Base-by-base conservation (phyloP, 176 grass and related monocot species). In the Elaeis guineensis region DNA sequence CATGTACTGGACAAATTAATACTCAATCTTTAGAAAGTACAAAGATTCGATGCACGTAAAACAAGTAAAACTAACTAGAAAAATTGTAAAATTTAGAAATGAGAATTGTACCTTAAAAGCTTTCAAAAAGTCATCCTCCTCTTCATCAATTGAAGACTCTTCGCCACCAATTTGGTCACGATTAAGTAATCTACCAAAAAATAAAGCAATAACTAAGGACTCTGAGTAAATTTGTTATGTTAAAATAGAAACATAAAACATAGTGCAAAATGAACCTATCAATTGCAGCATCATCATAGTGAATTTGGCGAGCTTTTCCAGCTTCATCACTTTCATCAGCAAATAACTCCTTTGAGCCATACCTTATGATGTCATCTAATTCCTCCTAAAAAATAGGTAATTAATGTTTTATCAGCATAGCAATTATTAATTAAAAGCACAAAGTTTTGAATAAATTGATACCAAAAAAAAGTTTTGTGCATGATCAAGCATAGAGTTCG, bases 281-380 rank as follows among this genome's bases (percentile, higher is more conserved):
- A 71, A 99, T 99, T 69, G 94, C 84, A 69, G 85, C 76, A 66
- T 84, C 79, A 49, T 99, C 94, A 56, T 99, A 99, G 72, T 99
- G 94, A 62, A 99, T 99, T 80, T 99, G 94, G 52, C 89, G 75
- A 80, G 84, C 76, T 85, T 95, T 85, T 56, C 75, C 82, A 72
- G 73, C 79, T 95, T 99, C 94, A 58, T 92, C 81, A 20, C 78
- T 81, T 52, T 99, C 94, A 52, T 98, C 88, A 19, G 84, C 94
- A 81, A 99, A 98, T 81, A 99, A 83, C 66, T 99, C 94, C 89
- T 93, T 99, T 44, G 94, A 93, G 6, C 94, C 94, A 74, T 99
- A 85, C 51, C 94, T 76, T 76, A 99, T 99, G 59, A 99, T 99
- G 75, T 93, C 94, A 86, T 99, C 88, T 55, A 99, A 61, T 75